These are phyloP conservation scores for Eucalyptus sp. DNA, from an alignment of 345 rosid genomes.

Conservation along the genomic window DNA sequence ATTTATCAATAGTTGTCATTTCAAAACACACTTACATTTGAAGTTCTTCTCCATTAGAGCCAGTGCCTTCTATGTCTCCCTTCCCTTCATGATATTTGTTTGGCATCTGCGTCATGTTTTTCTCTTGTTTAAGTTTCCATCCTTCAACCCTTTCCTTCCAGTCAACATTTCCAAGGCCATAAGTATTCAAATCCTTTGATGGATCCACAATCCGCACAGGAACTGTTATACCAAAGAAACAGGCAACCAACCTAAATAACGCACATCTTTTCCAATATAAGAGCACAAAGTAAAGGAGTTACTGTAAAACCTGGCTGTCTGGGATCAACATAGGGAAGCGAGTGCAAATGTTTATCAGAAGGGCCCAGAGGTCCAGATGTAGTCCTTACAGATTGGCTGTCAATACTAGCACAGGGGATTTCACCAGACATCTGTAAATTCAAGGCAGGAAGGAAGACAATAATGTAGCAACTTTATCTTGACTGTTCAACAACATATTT, in stretches of 20 bases:
- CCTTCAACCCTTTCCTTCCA: conserved; percentile 99
- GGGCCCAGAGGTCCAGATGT: conserved; percentile 99
- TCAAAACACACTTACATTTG: conserved; percentile 57
- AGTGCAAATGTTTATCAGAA: conserved; percentile 55
- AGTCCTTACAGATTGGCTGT: conserved; percentile 86
- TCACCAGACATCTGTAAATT: conserved; percentile 83
- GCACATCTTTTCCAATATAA: background rate
- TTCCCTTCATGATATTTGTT: conserved; percentile 72
- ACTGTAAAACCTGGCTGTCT: conserved; percentile 77
- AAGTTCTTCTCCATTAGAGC: conserved; percentile 95
- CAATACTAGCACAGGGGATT: conserved; percentile 79
- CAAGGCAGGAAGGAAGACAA: background rate
- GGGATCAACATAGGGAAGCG: conserved; percentile 95
- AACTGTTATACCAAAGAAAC: conserved; percentile 30
- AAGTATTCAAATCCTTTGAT: conserved; percentile 92
- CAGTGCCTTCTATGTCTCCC: conserved; percentile 96
- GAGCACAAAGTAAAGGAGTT: background rate
- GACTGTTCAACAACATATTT: background rate
- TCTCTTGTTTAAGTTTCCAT: conserved; percentile 99
- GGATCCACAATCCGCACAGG: conserved; percentile 99
- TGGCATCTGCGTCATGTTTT: conserved; percentile 58
- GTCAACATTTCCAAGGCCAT: conserved; percentile 95
- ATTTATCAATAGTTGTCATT: background rate
- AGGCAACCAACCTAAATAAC: background rate
- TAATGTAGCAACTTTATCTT: background rate